Conservation (phyloP, 495 filamentous ascomycete genomes). For the Penicillium canescens region DNA sequence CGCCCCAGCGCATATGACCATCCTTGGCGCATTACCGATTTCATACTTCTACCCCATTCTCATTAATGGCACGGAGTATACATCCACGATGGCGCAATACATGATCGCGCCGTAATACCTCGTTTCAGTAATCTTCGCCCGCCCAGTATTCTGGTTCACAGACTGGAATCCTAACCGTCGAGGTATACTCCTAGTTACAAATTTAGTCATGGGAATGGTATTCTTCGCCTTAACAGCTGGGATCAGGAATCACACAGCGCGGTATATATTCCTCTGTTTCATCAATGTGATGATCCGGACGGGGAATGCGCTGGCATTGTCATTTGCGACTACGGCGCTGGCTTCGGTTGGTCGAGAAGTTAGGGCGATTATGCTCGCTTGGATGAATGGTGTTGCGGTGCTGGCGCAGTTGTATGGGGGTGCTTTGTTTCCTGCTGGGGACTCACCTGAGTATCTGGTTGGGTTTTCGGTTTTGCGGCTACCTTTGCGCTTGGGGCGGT, state of each 20-base stretch:
- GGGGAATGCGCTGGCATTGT: conserved; percentile 3
- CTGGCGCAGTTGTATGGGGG: conserved; percentile 11
- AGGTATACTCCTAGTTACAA: neutral
- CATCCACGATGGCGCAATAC: conserved; percentile 33
- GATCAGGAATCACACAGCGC: conserved; percentile 2
- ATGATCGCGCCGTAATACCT: conserved; percentile 44
- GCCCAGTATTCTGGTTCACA: neutral
- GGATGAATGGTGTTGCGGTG: conserved; percentile 2
- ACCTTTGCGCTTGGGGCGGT: conserved; percentile 3
- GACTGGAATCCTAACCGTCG: neutral
- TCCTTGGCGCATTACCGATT: conserved; percentile 12
- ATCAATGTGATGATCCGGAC: conserved; percentile 10
- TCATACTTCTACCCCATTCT: conserved; percentile 44
- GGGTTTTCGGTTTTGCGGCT: conserved; percentile 6
- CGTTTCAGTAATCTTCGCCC: conserved; percentile 13
- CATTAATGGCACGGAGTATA: conserved; percentile 41
- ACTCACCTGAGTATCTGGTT: conserved; percentile 8
- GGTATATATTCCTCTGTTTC: conserved; percentile 10
- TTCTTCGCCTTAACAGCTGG: conserved; percentile 10
- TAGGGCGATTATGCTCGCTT: conserved; percentile 9
- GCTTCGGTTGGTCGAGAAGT: neutral
- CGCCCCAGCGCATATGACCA: conserved; percentile 1
- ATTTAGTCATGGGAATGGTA: conserved; percentile 1
- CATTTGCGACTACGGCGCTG: conserved; percentile 6
- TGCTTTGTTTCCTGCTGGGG: conserved; percentile 5